Evolutionary conservation across 768 basidiomycete species (phyloP), one percentile per base, ranked within the genome.

Genomic region (Galerina marginata): DNA sequence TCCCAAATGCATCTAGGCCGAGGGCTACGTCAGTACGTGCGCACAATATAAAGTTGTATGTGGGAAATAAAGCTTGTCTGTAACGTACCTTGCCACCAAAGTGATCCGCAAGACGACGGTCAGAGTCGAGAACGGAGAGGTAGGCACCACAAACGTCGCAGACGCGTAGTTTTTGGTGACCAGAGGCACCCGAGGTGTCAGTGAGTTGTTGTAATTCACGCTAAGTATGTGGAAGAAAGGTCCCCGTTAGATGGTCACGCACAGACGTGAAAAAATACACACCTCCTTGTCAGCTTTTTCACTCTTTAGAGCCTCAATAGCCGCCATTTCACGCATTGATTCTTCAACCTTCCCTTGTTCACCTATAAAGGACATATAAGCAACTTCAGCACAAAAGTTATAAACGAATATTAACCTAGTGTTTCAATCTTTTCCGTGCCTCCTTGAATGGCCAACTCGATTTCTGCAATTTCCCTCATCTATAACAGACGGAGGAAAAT

Each of bases 111-210:
- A 99, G 81, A 73, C 97, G 95, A 74, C 96, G 89, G 81, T 99
- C 97, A 59, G 96, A 98, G 77, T 99, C 97, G 49, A 99, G 83
- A 39, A 99, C 93, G 14, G 94, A 96, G 46, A 99, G 85, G 81
- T 99, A 99, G n/a, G 97, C 97, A 69, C 97, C 97, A 73, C 97
- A 99, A 29, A 98, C 96, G 80, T 99, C 97, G 80, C 97, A 99
- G n/a, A 99, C 97, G 63, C 97, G 90, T 67, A 99, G 81, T 77
- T 99, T 99, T 78, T 99, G 97, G 81, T 99, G 97, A n/a, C 97
- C 97, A 58, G 95, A 97, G 5, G 97, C 97, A 57, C 97, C 97
- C 42, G 96, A 96, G 33, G 95, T 99, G 72, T 99, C 97, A 43
- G 96, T 97, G 64, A 99, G 80, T 74, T 95, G 90, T 76, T 97